Evolutionary conservation across 2,329 filamentous ascomycete genomes (phyloP).

Genomic region (Lachnellula occidentalis): DNA sequence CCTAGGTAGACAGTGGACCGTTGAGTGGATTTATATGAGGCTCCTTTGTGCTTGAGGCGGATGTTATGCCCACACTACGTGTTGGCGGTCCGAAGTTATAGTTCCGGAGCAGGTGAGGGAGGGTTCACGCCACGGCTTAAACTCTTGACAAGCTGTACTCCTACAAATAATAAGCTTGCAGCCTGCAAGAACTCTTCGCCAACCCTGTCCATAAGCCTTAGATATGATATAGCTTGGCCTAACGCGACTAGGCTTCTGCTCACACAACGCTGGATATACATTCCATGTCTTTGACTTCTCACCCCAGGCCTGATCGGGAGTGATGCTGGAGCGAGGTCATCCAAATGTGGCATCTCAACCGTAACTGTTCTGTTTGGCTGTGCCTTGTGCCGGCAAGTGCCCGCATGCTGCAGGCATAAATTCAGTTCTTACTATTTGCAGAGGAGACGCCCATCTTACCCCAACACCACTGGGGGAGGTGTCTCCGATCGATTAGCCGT

Average conservation of each 20-base stretch:
- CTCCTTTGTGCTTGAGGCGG: no score
- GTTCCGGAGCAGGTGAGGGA: no score
- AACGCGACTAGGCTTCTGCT: no score
- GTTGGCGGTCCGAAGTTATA: no score
- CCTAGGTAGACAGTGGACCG: not conserved
- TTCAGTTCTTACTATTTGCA: conserved; percentile 3
- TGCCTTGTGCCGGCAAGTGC: not conserved
- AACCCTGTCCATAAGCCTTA: conserved; percentile 14
- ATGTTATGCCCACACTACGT: no score
- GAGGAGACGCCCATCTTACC: not conserved
- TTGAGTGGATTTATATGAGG: not conserved
- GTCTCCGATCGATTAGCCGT: not conserved
- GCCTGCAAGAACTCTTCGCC: not conserved
- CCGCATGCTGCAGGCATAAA: not conserved
- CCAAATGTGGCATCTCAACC: not conserved
- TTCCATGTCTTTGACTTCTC: not conserved
- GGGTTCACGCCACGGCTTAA: no score
- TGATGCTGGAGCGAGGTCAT: no score
- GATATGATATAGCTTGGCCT: not conserved
- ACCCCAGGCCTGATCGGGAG: not conserved
- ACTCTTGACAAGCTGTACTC: not conserved
- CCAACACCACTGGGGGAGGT: not conserved
- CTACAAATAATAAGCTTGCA: no score
- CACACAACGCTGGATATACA: no score
- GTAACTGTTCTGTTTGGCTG: not conserved